These are phyloP conservation scores for Saprolegnia parasitica DNA, from an alignment of 352 stramenopile species.

Conservation along the genomic window DNA sequence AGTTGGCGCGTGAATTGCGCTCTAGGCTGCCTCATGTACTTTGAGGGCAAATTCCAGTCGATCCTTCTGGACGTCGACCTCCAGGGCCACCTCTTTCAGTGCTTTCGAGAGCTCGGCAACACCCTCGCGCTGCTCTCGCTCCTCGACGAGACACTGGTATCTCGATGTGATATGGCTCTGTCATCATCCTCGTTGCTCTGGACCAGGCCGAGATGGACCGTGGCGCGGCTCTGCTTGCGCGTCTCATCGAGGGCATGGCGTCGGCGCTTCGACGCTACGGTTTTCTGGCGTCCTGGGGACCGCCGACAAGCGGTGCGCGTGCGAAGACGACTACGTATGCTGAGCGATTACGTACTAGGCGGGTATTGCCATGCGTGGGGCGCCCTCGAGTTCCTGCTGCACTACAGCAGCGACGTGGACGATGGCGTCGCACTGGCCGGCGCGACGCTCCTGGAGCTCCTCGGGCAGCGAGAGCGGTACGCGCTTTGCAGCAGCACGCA, in stretches of 20 bases:
- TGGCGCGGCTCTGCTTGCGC: too few relatives aligned
- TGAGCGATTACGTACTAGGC: neutral
- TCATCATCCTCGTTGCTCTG: too few relatives aligned
- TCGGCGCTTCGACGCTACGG: too few relatives aligned
- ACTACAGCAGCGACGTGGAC: constrained; percentile 36
- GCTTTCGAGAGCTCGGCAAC: constrained; percentile 73
- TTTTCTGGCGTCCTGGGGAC: too few relatives aligned
- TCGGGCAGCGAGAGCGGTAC: constrained; percentile 37
- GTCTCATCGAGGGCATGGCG: too few relatives aligned
- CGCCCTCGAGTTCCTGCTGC: constrained; percentile 59
- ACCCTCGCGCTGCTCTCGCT: constrained; percentile 55
- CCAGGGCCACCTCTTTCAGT: constrained; percentile 79
- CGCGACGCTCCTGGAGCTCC: constrained; percentile 50
- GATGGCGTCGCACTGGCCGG: constrained; percentile 60
- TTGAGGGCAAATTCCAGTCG: constrained; percentile 76
- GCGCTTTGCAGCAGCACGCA: too few relatives aligned
- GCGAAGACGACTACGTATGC: too few relatives aligned
- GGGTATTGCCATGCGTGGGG: constrained; percentile 35
- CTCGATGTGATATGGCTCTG: too few relatives aligned
- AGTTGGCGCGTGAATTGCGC: neutral
- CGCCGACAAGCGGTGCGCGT: too few relatives aligned
- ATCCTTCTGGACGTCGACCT: constrained; percentile 75
- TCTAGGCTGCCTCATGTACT: constrained; percentile 67
- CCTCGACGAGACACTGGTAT: constrained; percentile 39
- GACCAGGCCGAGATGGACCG: too few relatives aligned